Percentiles rank a stretch among this genome's conserved stretches.
Evolutionary conservation across 2,329 filamentous ascomycete species (phyloP).

Genomic region (Fusarium metavorans): DNA sequence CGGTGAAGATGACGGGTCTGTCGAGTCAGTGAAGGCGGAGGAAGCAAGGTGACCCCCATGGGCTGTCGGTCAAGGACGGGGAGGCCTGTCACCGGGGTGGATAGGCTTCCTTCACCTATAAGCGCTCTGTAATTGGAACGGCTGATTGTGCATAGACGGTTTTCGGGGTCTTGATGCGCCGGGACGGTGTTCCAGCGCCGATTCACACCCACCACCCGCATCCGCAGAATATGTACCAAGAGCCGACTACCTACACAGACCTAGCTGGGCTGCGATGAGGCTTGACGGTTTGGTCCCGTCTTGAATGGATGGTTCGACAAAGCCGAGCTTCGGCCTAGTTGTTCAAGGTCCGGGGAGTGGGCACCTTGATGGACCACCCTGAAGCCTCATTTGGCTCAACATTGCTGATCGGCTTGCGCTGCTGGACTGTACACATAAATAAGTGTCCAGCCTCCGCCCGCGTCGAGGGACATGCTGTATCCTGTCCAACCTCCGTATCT

Average conservation of each 20-base stretch:
- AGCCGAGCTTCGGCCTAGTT: slow-evolving; percentile 22
- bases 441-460: slow-evolving; percentile 8
- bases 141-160: slow-evolving; percentile 22
- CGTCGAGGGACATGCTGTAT: not conserved
- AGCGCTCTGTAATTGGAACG: slow-evolving; percentile 25
- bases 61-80: slow-evolving; percentile 22
- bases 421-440: slow-evolving; percentile 36
- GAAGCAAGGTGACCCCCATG: slow-evolving; percentile 28
- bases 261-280: slow-evolving; percentile 16
- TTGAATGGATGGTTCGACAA: slow-evolving; percentile 36
- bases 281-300: slow-evolving; percentile 13
- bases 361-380: slow-evolving; percentile 43
- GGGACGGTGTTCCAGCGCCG: slow-evolving; percentile 9
- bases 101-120: slow-evolving; percentile 28
- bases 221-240: slow-evolving; percentile 12
- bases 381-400: slow-evolving; percentile 11
- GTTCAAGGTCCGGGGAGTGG: slow-evolving; percentile 33
- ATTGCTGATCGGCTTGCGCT: slow-evolving; percentile 21
- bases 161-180: slow-evolving; percentile 19
- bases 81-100: slow-evolving; percentile 32
- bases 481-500: slow-evolving; percentile 13
- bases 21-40: slow-evolving; percentile 26
- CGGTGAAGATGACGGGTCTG: slow-evolving; percentile 22
- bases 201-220: not conserved
- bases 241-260: slow-evolving; percentile 12